Conservation (phyloP, 768 basidiomycete genomes). For the Tulasnella sp. region DNA sequence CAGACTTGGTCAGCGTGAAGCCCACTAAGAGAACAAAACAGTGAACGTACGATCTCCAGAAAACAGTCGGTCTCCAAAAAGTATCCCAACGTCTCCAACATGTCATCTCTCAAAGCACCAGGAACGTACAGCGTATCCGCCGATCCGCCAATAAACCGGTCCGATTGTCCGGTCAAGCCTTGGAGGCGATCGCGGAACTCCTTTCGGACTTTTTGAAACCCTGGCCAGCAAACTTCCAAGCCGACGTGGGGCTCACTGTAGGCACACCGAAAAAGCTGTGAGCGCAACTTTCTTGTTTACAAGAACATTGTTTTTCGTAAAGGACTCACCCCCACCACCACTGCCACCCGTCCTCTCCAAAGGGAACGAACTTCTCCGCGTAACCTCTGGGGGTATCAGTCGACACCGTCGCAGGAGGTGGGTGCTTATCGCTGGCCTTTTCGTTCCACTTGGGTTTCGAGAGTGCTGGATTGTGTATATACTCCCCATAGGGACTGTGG, state of each 20-base stretch:
- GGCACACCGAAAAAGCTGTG: neutral
- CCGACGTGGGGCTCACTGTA: slow-evolving; percentile 37
- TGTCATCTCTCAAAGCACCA: slow-evolving; percentile 46
- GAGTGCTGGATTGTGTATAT: slow-evolving; percentile 25
- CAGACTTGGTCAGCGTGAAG: neutral
- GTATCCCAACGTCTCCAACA: slow-evolving; percentile 50
- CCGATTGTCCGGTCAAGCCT: slow-evolving; percentile 43
- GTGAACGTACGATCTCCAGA: slow-evolving; percentile 49
- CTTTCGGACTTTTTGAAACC: slow-evolving; percentile 46
- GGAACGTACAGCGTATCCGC: slow-evolving; percentile 57
- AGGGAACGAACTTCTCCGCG: slow-evolving; percentile 12
- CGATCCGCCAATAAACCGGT: slow-evolving; percentile 54
- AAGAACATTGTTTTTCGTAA: neutral
- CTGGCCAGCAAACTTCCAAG: slow-evolving; percentile 51
- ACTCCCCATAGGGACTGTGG: slow-evolving; percentile 48
- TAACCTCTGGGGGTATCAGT: neutral
- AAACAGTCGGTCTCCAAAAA: slow-evolving; percentile 57
- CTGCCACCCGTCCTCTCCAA: slow-evolving; percentile 23
- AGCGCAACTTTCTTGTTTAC: neutral
- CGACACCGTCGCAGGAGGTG: slow-evolving; percentile 31
- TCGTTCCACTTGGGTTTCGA: neutral
- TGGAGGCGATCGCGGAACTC: slow-evolving; percentile 49
- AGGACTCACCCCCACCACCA: slow-evolving; percentile 23
- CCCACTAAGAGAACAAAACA: neutral
- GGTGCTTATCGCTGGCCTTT: neutral